Evolutionary conservation across 768 basidiomycete genomes (phyloP).

Genomic region (Collybia sp.): DNA sequence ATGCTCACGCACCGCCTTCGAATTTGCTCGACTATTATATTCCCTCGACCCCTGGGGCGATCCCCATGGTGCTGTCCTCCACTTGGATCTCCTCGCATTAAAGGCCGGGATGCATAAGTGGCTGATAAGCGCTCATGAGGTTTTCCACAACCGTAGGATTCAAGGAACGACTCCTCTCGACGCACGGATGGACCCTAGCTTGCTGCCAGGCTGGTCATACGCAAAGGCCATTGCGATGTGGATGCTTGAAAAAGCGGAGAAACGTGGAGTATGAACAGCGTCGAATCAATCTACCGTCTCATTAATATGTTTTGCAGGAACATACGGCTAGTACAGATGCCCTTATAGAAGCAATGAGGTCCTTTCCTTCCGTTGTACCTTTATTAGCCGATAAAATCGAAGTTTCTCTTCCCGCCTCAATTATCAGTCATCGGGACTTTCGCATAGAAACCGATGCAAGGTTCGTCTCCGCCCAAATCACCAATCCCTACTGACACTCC

Average conservation of each 20-base stretch:
- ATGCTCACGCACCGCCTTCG: slow-evolving; percentile 85
- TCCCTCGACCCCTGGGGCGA: slow-evolving; percentile 84
- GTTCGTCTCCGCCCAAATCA: slow-evolving; percentile 17
- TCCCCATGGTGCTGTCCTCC: slow-evolving; percentile 80
- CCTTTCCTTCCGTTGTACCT: slow-evolving; percentile 79
- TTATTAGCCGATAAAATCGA: slow-evolving; percentile 86
- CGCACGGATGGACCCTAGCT: slow-evolving; percentile 41
- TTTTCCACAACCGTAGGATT: slow-evolving; percentile 28
- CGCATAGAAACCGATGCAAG: slow-evolving; percentile 62
- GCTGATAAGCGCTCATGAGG: slow-evolving; percentile 66
- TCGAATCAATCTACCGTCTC: background rate
- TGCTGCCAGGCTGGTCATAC: slow-evolving; percentile 78
- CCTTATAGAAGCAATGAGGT: slow-evolving; percentile 65
- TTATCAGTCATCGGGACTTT: slow-evolving; percentile 60
- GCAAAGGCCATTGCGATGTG: slow-evolving; percentile 65
- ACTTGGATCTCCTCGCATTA: slow-evolving; percentile 81
- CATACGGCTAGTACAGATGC: slow-evolving; percentile 60
- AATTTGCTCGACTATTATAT: slow-evolving; percentile 83
- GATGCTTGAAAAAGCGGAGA: slow-evolving; percentile 41
- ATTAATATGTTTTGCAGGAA: slow-evolving; percentile 27
- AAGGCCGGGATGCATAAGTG: slow-evolving; percentile 79
- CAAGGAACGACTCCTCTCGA: slow-evolving; percentile 7
- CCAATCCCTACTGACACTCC: background rate
- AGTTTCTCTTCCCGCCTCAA: slow-evolving; percentile 49
- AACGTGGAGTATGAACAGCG: slow-evolving; percentile 25